These are phyloP conservation scores for Triadica sebifera DNA, from an alignment of 345 rosid species.

Conservation along the genomic window DNA sequence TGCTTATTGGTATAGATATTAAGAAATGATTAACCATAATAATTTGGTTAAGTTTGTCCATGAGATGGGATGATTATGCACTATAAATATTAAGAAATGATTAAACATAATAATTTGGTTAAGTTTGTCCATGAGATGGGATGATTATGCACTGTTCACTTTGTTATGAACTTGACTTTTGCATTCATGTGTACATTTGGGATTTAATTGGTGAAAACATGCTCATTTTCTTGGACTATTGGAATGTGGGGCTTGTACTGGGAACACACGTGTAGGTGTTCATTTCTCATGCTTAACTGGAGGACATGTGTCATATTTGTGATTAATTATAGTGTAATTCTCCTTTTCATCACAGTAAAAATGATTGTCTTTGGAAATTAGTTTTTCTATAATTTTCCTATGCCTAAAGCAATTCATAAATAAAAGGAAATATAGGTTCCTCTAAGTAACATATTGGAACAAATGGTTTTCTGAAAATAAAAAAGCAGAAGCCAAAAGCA, in stretches of 20 bases:
- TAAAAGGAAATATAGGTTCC: not conserved
- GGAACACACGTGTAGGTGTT: not conserved
- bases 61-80: not conserved
- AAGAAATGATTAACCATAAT: conserved; percentile 1
- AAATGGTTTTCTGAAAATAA: not conserved
- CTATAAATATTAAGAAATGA: conserved; percentile 11
- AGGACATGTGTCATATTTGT: not conserved
- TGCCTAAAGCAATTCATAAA: not conserved
- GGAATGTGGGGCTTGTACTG: not conserved
- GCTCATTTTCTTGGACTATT: not conserved
- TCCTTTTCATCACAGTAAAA: not conserved
- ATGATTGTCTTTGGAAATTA: not conserved
- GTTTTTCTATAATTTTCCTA: not conserved
- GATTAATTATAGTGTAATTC: not conserved
- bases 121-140: not conserved
- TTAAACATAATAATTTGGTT: not conserved
- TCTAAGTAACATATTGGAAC: too few species aligned
- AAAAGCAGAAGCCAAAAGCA: not conserved
- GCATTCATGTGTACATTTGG: conserved; percentile 3
- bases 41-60: not conserved
- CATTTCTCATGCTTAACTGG: not conserved
- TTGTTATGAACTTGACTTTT: not conserved
- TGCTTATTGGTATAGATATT: not conserved
- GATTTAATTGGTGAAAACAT: not conserved
- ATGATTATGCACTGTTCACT: not conserved